Conservation (phyloP, 2,329 filamentous ascomycete genomes). For the Alternaria sp. region DNA sequence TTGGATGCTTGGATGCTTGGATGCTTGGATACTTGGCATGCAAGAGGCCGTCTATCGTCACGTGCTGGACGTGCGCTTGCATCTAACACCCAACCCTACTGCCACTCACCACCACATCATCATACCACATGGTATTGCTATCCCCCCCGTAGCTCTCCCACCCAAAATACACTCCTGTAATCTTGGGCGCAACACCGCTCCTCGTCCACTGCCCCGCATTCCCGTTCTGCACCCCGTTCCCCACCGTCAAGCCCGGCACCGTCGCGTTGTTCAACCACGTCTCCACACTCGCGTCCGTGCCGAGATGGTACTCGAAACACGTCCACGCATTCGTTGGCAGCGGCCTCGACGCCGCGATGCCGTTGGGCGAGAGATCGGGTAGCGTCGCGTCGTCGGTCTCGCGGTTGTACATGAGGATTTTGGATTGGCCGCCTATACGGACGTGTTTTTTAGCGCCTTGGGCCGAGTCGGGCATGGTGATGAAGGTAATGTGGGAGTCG, state of each 20-base stretch:
- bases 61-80: background rate
- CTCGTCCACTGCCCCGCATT: slow-evolving; percentile 65
- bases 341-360: slow-evolving; percentile 63
- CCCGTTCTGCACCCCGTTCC: slow-evolving; percentile 58
- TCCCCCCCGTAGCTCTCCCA: slow-evolving; percentile 71
- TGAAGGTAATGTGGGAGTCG: slow-evolving; percentile 68
- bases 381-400: slow-evolving; percentile 70
- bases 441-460: slow-evolving; percentile 67
- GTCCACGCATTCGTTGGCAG: slow-evolving; percentile 63
- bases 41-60: too few relatives aligned
- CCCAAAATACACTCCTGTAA: slow-evolving; percentile 67
- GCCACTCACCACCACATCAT: slow-evolving; percentile 63
- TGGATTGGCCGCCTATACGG: slow-evolving; percentile 67
- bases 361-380: slow-evolving; percentile 67
- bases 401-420: slow-evolving; percentile 71
- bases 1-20: too few relatives aligned
- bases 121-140: slow-evolving; percentile 69
- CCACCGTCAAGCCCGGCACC: slow-evolving; percentile 62
- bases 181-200: slow-evolving; percentile 60
- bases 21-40: too few relatives aligned
- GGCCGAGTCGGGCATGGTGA: slow-evolving; percentile 68
- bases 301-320: slow-evolving; percentile 69
- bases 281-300: slow-evolving; percentile 66
- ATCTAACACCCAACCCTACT: slow-evolving; percentile 60
- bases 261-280: slow-evolving; percentile 66